Conservation (phyloP, 2,329 filamentous ascomycete species). For the Clonostachys rhizophaga region DNA sequence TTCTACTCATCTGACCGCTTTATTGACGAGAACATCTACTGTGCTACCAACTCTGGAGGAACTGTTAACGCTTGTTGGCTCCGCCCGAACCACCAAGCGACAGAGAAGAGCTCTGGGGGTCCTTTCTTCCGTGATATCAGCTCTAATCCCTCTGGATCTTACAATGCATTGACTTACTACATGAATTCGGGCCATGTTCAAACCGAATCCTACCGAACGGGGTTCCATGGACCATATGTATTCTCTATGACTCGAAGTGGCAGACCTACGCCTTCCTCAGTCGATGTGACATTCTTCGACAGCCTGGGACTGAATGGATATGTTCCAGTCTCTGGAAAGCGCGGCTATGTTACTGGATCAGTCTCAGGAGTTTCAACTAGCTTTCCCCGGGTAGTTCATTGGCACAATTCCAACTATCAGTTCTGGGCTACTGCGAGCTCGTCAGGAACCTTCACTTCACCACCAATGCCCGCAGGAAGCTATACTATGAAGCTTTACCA, state of each 20-base stretch:
- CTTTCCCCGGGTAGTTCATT: constrained; percentile 57
- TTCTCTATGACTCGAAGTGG: constrained; percentile 55
- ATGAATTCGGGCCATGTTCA: constrained; percentile 63
- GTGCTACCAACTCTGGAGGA: constrained; percentile 44
- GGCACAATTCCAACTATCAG: constrained; percentile 58
- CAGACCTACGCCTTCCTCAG: constrained; percentile 37
- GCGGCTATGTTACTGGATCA: constrained; percentile 56
- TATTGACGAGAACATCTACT: constrained; percentile 63
- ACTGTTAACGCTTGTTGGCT: constrained; percentile 58
- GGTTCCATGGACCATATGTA: constrained; percentile 62
- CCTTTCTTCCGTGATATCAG: constrained; percentile 65
- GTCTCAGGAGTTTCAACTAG: constrained; percentile 49
- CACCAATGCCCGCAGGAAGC: constrained; percentile 61
- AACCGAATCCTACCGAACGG: constrained; percentile 57
- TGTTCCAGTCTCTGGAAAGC: constrained; percentile 40
- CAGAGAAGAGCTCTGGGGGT: constrained; percentile 58
- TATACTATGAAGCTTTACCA: constrained; percentile 65
- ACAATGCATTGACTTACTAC: constrained; percentile 19
- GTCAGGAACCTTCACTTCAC: constrained; percentile 55
- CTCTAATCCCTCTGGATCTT: constrained; percentile 19
- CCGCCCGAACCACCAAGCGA: constrained; percentile 43
- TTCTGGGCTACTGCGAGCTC: constrained; percentile 59
- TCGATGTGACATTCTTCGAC: constrained; percentile 56
- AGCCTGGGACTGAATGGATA: constrained; percentile 55
- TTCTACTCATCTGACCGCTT: constrained; percentile 66